Evolutionary conservation across 306 rosid genomes (phyloP).

Genomic region (Pueraria montana): DNA sequence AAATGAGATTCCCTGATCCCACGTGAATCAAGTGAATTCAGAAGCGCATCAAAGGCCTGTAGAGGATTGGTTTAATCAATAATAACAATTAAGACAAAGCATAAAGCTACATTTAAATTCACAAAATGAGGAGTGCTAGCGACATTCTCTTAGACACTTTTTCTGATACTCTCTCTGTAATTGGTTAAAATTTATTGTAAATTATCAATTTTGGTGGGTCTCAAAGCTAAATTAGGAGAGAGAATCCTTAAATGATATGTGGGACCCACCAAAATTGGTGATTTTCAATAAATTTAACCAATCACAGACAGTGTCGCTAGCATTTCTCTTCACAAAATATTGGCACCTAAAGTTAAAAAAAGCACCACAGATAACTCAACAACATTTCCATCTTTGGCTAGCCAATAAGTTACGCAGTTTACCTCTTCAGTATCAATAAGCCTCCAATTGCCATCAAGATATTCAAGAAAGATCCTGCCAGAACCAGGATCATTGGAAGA

Average conservation of each 20-base stretch:
- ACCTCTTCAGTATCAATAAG: conserved; percentile 98
- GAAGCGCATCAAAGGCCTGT: conserved; percentile 88
- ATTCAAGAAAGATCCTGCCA: conserved; percentile 91
- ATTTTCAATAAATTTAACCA: no score
- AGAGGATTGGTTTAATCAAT: conserved; percentile 35
- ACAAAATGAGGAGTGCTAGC: no score
- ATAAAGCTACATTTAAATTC: conserved; percentile 17
- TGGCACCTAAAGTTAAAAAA: conserved; percentile 4
- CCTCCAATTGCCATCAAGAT: conserved; percentile 87
- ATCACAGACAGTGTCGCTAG: no score
- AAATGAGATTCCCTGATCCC: conserved; percentile 96
- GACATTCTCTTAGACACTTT: no score
- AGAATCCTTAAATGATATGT: no score
- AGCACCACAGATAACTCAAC: neutral
- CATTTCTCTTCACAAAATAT: no score
- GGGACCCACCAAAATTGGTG: no score
- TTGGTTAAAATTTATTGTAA: no score
- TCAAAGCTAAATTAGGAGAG: no score
- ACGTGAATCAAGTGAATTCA: conserved; percentile 81
- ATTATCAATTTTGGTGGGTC: no score
- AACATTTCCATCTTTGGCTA: conserved; percentile 1
- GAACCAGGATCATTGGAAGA: conserved; percentile 97
- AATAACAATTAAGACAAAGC: conserved; percentile 21
- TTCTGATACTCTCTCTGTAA: no score
- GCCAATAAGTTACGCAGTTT: conserved; percentile 29